Percentiles rank a stretch among this genome's conserved stretches.
These are phyloP conservation scores for Laburnicola sp. DNA, from an alignment of 2,329 filamentous ascomycete species.

Conservation along the genomic window DNA sequence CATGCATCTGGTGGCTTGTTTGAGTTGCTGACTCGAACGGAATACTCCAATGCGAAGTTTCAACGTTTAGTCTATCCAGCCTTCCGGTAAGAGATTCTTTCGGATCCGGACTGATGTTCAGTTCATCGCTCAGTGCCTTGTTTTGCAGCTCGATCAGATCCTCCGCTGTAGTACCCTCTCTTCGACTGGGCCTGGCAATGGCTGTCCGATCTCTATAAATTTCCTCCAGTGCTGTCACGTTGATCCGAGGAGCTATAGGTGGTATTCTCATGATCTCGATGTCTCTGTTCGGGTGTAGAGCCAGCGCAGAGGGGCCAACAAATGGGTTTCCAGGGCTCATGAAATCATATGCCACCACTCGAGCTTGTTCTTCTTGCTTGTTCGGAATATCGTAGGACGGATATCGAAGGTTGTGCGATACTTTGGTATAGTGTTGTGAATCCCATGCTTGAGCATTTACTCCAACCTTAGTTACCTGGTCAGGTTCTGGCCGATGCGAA, in stretches of 20 bases:
- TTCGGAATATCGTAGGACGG: constrained; percentile 53
- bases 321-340: constrained; percentile 51
- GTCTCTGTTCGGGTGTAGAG: constrained; percentile 56
- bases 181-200: constrained; percentile 35
- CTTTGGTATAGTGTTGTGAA: constrained; percentile 50
- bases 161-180: constrained; percentile 38
- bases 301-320: constrained; percentile 57
- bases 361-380: constrained; percentile 50
- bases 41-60: constrained; percentile 36
- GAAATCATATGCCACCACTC: constrained; percentile 65
- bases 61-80: constrained; percentile 38
- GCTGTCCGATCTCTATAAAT: constrained; percentile 42
- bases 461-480: constrained; percentile 21
- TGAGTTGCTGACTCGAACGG: constrained; percentile 29
- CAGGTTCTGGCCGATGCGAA: constrained; percentile 36
- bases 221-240: constrained; percentile 50
- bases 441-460: constrained; percentile 42
- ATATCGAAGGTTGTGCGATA: constrained; percentile 47
- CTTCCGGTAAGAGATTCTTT: constrained; percentile 30
- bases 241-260: constrained; percentile 46
- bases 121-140: constrained; percentile 32
- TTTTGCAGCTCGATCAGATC: constrained; percentile 41
- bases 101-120: constrained; percentile 26
- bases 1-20: constrained; percentile 42
- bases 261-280: constrained; percentile 56